Percentiles rank a stretch among this genome's conserved stretches.
Evolutionary conservation across 768 basidiomycete genomes (phyloP).

Genomic region (Cystobasidium tubakii): DNA sequence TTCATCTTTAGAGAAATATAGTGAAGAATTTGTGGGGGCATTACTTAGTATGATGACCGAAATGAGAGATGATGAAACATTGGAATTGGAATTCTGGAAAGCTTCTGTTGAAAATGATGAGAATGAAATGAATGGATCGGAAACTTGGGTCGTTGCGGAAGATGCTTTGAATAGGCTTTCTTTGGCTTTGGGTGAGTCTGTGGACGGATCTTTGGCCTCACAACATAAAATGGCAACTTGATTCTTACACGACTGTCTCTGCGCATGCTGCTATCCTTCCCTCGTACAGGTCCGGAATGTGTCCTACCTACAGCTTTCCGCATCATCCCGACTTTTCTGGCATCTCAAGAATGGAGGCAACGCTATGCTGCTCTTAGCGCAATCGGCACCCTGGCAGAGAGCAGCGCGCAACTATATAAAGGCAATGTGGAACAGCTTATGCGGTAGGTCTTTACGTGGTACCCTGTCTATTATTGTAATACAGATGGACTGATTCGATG

Average conservation of each 20-base stretch:
- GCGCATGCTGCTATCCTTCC: neutral
- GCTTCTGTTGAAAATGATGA: constrained; percentile 12
- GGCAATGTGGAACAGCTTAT: constrained; percentile 6
- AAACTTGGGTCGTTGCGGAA: constrained; percentile 9
- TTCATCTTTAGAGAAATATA: neutral
- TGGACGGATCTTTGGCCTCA: too few species aligned
- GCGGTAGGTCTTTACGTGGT: neutral
- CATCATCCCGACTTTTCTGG: neutral
- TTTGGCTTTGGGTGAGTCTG: constrained; percentile 5
- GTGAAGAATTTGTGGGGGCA: neutral
- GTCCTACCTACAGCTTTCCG: constrained; percentile 9
- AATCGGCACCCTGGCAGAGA: constrained; percentile 26
- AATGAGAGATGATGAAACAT: neutral
- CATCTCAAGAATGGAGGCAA: constrained; percentile 11
- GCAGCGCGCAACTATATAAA: neutral
- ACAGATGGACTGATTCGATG: neutral
- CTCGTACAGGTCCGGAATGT: neutral
- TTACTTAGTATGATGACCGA: neutral
- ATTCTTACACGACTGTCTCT: too few species aligned
- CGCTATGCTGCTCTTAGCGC: constrained; percentile 26
- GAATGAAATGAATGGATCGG: neutral
- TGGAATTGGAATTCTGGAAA: constrained; percentile 20
- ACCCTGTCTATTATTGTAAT: neutral
- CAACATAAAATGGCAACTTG: too few species aligned
- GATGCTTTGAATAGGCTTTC: constrained; percentile 18